Percentiles rank a stretch among this genome's conserved stretches.
These are phyloP conservation scores for Entophlyctis luteolus DNA, from an alignment of 192 early-diverging fungal genomes.

Conservation along the genomic window DNA sequence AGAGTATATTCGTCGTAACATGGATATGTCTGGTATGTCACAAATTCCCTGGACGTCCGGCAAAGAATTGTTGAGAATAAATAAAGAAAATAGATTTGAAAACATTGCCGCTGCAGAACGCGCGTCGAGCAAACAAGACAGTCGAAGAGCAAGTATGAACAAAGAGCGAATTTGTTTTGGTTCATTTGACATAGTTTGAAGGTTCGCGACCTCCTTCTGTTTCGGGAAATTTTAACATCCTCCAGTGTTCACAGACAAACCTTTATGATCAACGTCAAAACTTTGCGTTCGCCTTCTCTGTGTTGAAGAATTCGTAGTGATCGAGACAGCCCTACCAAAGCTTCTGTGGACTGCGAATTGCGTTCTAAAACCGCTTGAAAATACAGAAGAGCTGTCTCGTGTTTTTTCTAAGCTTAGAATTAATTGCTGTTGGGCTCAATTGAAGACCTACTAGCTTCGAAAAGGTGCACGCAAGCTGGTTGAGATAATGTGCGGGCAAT, in stretches of 20 bases:
- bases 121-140: background rate
- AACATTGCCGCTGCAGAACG: background rate
- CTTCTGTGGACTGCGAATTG: background rate
- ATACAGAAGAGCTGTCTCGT: background rate
- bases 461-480: background rate
- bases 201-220: too few species aligned
- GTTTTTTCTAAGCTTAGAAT: background rate
- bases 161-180: background rate
- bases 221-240: too few species aligned
- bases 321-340: background rate
- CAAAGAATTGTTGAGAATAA: background rate
- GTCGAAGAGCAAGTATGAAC: background rate
- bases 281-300: background rate
- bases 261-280: background rate
- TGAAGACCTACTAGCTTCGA: background rate
- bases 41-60: background rate
- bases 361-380: background rate
- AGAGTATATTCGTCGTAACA: background rate
- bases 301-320: background rate
- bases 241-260: too few species aligned
- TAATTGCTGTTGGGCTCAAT: background rate
- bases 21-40: background rate
- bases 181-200: too few species aligned
- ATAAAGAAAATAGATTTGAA: background rate
- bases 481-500: conserved; percentile 10